phyloP scores from a whole-genome alignment of 495 filamentous ascomycete genomes.

The Arthonia radiata region DNA sequence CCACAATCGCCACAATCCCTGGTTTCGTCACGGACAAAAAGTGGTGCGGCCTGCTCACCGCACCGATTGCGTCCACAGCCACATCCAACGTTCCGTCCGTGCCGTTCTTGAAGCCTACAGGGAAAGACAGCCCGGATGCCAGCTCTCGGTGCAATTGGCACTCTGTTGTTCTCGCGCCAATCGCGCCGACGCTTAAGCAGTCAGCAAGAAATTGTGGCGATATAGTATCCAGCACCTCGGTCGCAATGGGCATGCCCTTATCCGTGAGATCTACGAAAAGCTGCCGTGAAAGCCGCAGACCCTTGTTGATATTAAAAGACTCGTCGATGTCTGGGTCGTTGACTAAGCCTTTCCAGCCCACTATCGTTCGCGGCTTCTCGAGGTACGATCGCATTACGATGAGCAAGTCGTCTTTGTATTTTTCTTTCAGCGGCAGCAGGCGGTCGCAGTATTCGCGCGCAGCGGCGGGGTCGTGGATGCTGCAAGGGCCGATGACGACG shows the following conservation, averaged over 20 bases:
- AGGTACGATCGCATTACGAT: constrained; percentile 98
- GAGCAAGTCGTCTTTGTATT: constrained; percentile 68
- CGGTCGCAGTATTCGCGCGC: constrained; percentile 85
- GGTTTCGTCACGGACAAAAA: constrained; percentile 98
- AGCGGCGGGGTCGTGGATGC: constrained; percentile 82
- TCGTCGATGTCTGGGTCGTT: constrained; percentile 99
- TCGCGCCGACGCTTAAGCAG: constrained; percentile 68
- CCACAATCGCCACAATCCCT: constrained; percentile 85
- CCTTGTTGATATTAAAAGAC: constrained; percentile 98
- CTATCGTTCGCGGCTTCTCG: constrained; percentile 94
- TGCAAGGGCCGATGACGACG: constrained; percentile 89
- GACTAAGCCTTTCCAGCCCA: constrained; percentile 98
- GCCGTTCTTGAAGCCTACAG: constrained; percentile 98
- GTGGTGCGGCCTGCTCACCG: constrained; percentile 81
- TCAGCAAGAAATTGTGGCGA: constrained; percentile 97
- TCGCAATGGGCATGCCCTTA: constrained; percentile 93
- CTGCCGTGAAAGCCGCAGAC: constrained; percentile 62
- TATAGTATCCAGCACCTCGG: constrained; percentile 97
- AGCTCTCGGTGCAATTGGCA: constrained; percentile 87
- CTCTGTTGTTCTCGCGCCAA: constrained; percentile 90
- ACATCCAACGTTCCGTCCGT: constrained; percentile 81
- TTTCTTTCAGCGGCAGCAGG: constrained; percentile 59
- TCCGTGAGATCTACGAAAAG: constrained; percentile 85
- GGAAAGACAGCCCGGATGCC: constrained; percentile 83
- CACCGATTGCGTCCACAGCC: constrained; percentile 89